These are phyloP conservation scores for Ceratocystiopsis minuta DNA, from an alignment of 2,329 filamentous ascomycete genomes.

Conservation along the genomic window DNA sequence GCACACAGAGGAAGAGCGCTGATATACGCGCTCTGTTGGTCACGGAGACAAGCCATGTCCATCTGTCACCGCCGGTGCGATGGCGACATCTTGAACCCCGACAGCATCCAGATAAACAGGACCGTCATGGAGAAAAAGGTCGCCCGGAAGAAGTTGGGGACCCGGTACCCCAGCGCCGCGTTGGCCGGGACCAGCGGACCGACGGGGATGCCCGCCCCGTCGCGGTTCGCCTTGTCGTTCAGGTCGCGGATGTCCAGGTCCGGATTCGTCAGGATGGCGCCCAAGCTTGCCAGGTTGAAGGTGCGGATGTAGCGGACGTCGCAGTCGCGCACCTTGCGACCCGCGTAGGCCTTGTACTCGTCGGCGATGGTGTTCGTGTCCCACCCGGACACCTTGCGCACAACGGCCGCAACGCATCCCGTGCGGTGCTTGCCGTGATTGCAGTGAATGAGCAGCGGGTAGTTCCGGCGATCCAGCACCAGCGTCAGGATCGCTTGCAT, in stretches of 20 bases:
- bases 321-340: slow-evolving; percentile 40
- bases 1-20: too few relatives aligned
- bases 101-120: slow-evolving; percentile 22
- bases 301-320: slow-evolving; percentile 39
- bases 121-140: slow-evolving; percentile 25
- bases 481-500: slow-evolving; percentile 56
- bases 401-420: slow-evolving; percentile 67
- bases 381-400: slow-evolving; percentile 59
- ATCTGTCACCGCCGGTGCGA: background rate
- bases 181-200: too few relatives aligned
- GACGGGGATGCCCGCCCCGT: too few relatives aligned
- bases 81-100: slow-evolving; percentile 7
- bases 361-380: slow-evolving; percentile 40
- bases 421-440: slow-evolving; percentile 91
- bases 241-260: slow-evolving; percentile 2
- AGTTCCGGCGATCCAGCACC: slow-evolving; percentile 52
- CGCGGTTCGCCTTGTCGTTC: background rate
- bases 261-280: slow-evolving; percentile 12
- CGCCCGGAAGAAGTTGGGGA: slow-evolving; percentile 23
- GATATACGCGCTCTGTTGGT: too few relatives aligned
- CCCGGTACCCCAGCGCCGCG: slow-evolving; percentile 11
- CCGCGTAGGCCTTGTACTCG: slow-evolving; percentile 55
- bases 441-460: slow-evolving; percentile 76
- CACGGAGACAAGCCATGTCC: too few relatives aligned
- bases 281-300: slow-evolving; percentile 26